Evolutionary conservation across 352 stramenopile genomes (phyloP), one percentile per base, ranked within the genome.

Genomic region (Phytophthora capsici): DNA sequence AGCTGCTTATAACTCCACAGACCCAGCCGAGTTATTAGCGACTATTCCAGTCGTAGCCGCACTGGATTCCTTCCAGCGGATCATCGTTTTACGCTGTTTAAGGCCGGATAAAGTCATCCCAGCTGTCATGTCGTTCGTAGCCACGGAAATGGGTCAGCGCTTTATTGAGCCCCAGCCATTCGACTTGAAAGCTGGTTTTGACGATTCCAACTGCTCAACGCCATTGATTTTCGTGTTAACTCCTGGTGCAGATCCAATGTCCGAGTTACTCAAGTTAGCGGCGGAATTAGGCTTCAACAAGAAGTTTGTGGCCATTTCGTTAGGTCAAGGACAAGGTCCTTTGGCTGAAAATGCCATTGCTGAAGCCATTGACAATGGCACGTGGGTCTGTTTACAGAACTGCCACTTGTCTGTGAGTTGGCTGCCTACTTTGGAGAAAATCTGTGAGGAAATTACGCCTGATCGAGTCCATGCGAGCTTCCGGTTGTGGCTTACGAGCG

Each of bases 381-480:
- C 90, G 13, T 99, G 96, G 96, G 95, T 99, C 13, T 98, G 88
- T 63, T 74, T 99, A 0, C 94, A 98, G 77, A 99, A 99, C 65
- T 98, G 94, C 58, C 96, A 99, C 64, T 76, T 99, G 50, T 96
- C 84, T 2, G 93, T 97, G 3, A 97, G 84, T 26, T 99, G 96
- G 96, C 78, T 99, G 25, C 95, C 96, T 6, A 97, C 86, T 34
- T 77, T 99, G 0, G 96, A 99, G 62, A 93, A 95, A 56, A 86
- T 98, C 34, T 97, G 89, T 25, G 94, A 98, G 64, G 95, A 98
- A 41, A 94, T 98, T 43, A 96, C 88, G 3, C 89, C 89, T 0
- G 93, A 98, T 53, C 76, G 90, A 3, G 88, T 97, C 6, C 88
- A 98, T 50, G 89, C 88, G 16, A 94, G 80, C 61, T 99, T 99